Evolutionary conservation across 345 rosid genomes (phyloP).

Genomic region (Nasturtium officinale): DNA sequence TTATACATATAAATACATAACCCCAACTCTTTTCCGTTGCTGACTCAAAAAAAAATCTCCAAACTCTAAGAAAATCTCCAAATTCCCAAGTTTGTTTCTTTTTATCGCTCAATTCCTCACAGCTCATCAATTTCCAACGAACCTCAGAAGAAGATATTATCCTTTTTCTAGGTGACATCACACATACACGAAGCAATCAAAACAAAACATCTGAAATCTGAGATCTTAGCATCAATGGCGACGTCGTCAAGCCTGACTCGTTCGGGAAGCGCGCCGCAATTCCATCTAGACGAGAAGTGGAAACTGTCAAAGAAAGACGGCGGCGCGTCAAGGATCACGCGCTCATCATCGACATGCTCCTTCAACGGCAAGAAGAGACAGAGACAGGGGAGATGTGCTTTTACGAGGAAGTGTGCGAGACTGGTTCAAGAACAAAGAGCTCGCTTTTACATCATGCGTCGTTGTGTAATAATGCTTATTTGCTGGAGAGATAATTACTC

Average conservation of each 20-base stretch:
- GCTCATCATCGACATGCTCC: constrained; percentile 47
- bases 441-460: constrained; percentile 87
- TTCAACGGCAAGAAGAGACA: constrained; percentile 30
- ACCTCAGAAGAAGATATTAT: not conserved
- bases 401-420: constrained; percentile 79
- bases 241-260: constrained; percentile 34
- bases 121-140: not conserved
- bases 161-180: constrained; percentile 14
- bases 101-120: not conserved
- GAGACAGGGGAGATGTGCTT: constrained; percentile 60
- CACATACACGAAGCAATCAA: not conserved
- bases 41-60: constrained; percentile 31
- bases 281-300: constrained; percentile 65
- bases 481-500: constrained; percentile 86
- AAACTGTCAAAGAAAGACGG: constrained; percentile 61
- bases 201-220: not conserved
- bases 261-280: constrained; percentile 35
- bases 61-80: constrained; percentile 28
- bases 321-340: constrained; percentile 55
- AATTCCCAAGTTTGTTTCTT: constrained; percentile 30
- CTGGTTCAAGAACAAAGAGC: constrained; percentile 91
- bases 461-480: constrained; percentile 87
- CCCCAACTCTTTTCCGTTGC: constrained; percentile 27
- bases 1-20: constrained; percentile 51
- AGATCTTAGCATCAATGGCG: constrained; percentile 47